These are phyloP conservation scores for Collybia mongolica DNA, from an alignment of 768 basidiomycete species.

Conservation along the genomic window DNA sequence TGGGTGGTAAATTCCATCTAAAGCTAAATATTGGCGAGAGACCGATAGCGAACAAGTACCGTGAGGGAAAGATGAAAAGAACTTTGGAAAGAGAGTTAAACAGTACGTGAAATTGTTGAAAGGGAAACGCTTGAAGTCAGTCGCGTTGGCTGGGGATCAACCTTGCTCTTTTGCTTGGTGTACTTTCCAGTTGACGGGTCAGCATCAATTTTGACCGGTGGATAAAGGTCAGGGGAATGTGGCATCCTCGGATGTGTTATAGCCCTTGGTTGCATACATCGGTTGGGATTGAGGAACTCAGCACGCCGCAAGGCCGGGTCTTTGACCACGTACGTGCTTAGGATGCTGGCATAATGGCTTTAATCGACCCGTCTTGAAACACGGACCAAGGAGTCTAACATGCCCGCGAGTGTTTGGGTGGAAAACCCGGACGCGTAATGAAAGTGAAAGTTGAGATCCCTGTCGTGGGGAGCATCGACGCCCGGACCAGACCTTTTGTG, in stretches of 20 bases:
- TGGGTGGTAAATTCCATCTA: slow-evolving; percentile 84
- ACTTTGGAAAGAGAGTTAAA: slow-evolving; percentile 81
- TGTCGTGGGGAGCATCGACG: slow-evolving; percentile 1
- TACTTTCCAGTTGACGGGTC: slow-evolving; percentile 58
- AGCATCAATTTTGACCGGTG: slow-evolving; percentile 63
- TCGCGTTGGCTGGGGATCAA: slow-evolving; percentile 55
- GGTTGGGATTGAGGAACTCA: slow-evolving; percentile 66
- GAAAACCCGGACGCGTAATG: slow-evolving; percentile 61
- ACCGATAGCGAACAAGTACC: slow-evolving; percentile 85
- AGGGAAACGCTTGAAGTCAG: slow-evolving; percentile 78
- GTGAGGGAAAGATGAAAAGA: slow-evolving; percentile 83
- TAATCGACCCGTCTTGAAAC: slow-evolving; percentile 84
- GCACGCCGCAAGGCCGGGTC: slow-evolving; percentile 27
- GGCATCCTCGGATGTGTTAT: slow-evolving; percentile 69
- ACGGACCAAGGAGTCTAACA: slow-evolving; percentile 88
- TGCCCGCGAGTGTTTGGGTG: slow-evolving; percentile 79
- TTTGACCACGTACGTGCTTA: slow-evolving; percentile 46
- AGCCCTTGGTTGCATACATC: slow-evolving; percentile 52
- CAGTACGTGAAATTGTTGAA: slow-evolving; percentile 81
- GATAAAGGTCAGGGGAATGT: slow-evolving; percentile 62
- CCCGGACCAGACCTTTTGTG: slow-evolving; percentile 65
- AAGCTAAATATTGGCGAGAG: slow-evolving; percentile 81
- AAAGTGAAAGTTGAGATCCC: slow-evolving; percentile 62
- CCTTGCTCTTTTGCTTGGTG: slow-evolving; percentile 48
- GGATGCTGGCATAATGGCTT: slow-evolving; percentile 79